Conservation (phyloP, 23 red algal species). For the Agarophyton chilense region DNA sequence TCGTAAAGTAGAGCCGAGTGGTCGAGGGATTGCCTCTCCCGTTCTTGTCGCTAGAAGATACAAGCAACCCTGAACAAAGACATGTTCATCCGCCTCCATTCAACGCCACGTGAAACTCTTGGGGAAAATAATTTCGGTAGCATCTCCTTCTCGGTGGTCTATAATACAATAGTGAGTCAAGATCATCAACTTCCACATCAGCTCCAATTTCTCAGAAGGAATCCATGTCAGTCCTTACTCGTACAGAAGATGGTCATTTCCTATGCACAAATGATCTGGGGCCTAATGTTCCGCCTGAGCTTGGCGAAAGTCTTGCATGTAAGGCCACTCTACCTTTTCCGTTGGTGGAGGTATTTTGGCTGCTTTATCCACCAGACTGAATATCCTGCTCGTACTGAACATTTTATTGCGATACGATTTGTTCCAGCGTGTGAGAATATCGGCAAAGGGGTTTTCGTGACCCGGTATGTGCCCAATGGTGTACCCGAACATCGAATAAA, state of each 20-base stretch:
- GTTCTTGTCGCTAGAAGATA: slow-evolving; percentile 5
- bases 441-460: slow-evolving; percentile 24
- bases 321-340: slow-evolving; percentile 36
- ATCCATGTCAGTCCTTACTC: slow-evolving; percentile 2
- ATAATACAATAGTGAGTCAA: slow-evolving; percentile 3
- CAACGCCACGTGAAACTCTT: slow-evolving; percentile 28
- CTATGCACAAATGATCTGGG: neutral
- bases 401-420: slow-evolving; percentile 19
- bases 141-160: slow-evolving; percentile 21
- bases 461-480: slow-evolving; percentile 46
- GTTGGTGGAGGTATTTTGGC: neutral
- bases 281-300: neutral
- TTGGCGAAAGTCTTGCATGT: neutral
- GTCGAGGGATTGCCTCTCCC: slow-evolving; percentile 4
- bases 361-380: neutral
- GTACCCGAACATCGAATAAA: slow-evolving; percentile 27
- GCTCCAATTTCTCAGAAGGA: slow-evolving; percentile 11
- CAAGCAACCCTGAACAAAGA: slow-evolving; percentile 35
- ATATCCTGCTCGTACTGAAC: neutral
- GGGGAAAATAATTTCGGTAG: slow-evolving; percentile 1
- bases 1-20: neutral
- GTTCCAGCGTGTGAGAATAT: slow-evolving; percentile 56
- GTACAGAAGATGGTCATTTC: neutral
- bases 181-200: slow-evolving; percentile 6
- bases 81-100: slow-evolving; percentile 14